Percentiles rank a stretch among this genome's conserved stretches.
phyloP scores from a whole-genome alignment of 441 rosid species.

The Jatropha multifida region DNA sequence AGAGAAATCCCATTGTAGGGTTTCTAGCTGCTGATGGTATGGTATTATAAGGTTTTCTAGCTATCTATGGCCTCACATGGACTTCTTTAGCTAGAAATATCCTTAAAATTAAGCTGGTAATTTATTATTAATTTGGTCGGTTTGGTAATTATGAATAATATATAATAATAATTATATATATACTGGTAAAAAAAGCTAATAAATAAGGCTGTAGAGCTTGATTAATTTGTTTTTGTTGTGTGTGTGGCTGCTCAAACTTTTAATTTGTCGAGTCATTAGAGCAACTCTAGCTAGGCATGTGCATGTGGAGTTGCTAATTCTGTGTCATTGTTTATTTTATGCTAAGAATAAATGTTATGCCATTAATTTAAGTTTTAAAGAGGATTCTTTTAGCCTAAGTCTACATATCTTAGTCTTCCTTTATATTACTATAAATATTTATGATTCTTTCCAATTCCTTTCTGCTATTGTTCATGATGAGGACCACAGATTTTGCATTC shows the following conservation, averaged over 20 bases:
- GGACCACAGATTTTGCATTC: slow-evolving; percentile 16
- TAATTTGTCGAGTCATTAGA: slow-evolving; percentile 13
- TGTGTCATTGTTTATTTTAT: slow-evolving; percentile 37
- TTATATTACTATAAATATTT: slow-evolving; percentile 14
- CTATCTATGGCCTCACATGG: slow-evolving; percentile 32
- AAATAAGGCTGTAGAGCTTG: slow-evolving; percentile 28
- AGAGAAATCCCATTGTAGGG: slow-evolving; percentile 31
- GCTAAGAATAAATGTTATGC: slow-evolving; percentile 35
- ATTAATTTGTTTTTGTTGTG: background rate
- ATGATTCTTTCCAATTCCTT: slow-evolving; percentile 7
- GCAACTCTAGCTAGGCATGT: slow-evolving; percentile 43
- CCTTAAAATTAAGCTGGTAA: slow-evolving; percentile 1
- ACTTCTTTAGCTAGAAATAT: slow-evolving; percentile 30
- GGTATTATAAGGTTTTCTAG: slow-evolving; percentile 38
- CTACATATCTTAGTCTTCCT: slow-evolving; percentile 34
- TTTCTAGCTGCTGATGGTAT: slow-evolving; percentile 28
- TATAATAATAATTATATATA: background rate
- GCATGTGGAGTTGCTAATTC: slow-evolving; percentile 46
- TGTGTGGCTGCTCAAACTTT: slow-evolving; percentile 22
- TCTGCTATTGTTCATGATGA: slow-evolving; percentile 13
- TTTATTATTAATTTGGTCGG: slow-evolving; percentile 4
- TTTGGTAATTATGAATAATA: slow-evolving; percentile 7
- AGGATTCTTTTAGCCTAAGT: slow-evolving; percentile 37
- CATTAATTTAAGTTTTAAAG: slow-evolving; percentile 32
- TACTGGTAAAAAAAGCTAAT: background rate